Evolutionary conservation across 2,329 filamentous ascomycete genomes (phyloP).

Genomic region (Colletotrichum sp.): DNA sequence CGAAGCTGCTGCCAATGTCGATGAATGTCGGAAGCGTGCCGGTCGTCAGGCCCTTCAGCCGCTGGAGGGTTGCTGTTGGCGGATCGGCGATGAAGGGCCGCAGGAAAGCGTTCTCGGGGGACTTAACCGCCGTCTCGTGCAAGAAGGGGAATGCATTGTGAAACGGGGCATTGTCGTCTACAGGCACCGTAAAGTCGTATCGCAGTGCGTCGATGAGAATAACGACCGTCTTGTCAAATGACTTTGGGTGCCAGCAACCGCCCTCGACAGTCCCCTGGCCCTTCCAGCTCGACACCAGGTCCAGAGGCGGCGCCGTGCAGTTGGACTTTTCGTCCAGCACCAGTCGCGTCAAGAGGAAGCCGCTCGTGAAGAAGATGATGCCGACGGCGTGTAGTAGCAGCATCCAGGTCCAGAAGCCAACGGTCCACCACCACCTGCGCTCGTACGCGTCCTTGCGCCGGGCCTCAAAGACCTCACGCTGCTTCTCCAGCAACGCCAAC

Average conservation of each 20-base stretch:
- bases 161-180: conserved; percentile 64
- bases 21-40: conserved; percentile 95
- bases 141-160: conserved; percentile 89
- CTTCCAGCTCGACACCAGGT: conserved; percentile 41
- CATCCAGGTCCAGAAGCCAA: conserved; percentile 74
- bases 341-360: conserved; percentile 88
- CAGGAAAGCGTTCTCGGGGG: conserved; percentile 84
- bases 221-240: conserved; percentile 89
- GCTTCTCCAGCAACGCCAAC: conserved; percentile 45
- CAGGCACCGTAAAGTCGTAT: conserved; percentile 95
- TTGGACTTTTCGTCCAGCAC: conserved; percentile 79
- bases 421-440: conserved; percentile 60
- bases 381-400: conserved; percentile 78
- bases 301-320: conserved; percentile 73
- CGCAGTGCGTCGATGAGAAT: conserved; percentile 91
- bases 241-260: conserved; percentile 96
- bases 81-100: conserved; percentile 97
- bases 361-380: conserved; percentile 91
- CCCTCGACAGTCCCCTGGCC: conserved; percentile 51
- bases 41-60: conserved; percentile 92
- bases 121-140: conserved; percentile 77
- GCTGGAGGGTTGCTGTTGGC: conserved; percentile 89
- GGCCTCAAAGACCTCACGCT: conserved; percentile 52
- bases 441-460: conserved; percentile 56
- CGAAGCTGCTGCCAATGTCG: conserved; percentile 93